Evolutionary conservation across 257 asterid genomes (phyloP).

Genomic region (Forsythia suspensa): DNA sequence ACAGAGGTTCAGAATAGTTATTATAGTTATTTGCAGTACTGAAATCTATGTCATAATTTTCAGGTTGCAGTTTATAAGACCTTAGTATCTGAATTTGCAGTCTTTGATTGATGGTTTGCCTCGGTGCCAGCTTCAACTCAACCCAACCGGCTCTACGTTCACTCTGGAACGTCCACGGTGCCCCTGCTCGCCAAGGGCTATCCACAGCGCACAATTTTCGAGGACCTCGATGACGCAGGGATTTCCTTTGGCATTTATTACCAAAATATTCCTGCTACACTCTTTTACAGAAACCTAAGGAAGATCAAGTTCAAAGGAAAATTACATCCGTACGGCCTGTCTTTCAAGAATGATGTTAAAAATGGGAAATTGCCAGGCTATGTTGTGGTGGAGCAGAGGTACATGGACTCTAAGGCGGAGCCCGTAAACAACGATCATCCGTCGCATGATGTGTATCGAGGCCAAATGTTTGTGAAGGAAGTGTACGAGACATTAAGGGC

Average conservation of each 20-base stretch:
- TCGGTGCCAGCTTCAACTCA: slow-evolving; percentile 93
- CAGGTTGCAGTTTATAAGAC: slow-evolving; percentile 71
- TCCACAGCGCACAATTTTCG: slow-evolving; percentile 85
- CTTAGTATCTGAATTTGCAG: slow-evolving; percentile 76
- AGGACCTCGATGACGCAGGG: slow-evolving; percentile 56
- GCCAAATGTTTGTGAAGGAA: slow-evolving; percentile 36
- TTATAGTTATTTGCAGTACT: too few species aligned
- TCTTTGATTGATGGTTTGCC: slow-evolving; percentile 90
- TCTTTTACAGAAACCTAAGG: slow-evolving; percentile 63
- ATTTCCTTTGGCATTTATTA: slow-evolving; percentile 66
- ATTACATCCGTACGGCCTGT: slow-evolving; percentile 52
- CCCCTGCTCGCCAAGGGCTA: slow-evolving; percentile 63
- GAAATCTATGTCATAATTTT: too few species aligned
- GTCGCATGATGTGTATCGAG: too few species aligned
- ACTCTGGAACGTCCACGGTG: slow-evolving; percentile 91
- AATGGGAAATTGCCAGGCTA: slow-evolving; percentile 65
- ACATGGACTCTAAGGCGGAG: too few species aligned
- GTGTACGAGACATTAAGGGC: slow-evolving; percentile 80
- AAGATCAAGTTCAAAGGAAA: slow-evolving; percentile 57
- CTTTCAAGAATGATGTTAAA: slow-evolving; percentile 62
- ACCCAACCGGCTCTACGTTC: slow-evolving; percentile 86
- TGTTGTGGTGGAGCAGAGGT: slow-evolving; percentile 76
- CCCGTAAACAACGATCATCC: too few species aligned
- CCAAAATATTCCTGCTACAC: slow-evolving; percentile 82
- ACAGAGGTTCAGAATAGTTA: too few species aligned